Conservation (phyloP, 2,329 filamentous ascomycete species). For the Nemania diffusa region DNA sequence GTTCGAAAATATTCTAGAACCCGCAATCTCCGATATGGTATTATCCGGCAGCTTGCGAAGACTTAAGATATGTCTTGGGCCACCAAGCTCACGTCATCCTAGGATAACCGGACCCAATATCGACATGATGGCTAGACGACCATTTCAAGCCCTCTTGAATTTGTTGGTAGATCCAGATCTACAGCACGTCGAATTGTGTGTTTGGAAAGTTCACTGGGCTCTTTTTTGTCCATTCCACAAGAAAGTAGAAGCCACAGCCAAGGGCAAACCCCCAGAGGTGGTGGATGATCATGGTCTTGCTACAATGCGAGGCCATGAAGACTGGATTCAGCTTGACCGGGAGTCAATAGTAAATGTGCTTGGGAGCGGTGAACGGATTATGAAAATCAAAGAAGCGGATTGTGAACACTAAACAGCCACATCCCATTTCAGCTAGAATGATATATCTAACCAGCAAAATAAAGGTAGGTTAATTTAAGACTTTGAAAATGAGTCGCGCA, state of each 20-base stretch:
- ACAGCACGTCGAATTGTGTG: slow-evolving; percentile 52
- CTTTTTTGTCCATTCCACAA: slow-evolving; percentile 58
- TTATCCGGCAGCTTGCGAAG: slow-evolving; percentile 44
- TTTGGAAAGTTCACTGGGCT: slow-evolving; percentile 51
- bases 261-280: slow-evolving; percentile 33
- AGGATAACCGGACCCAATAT: slow-evolving; percentile 32
- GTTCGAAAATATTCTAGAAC: slow-evolving; percentile 45
- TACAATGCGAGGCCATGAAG: slow-evolving; percentile 34
- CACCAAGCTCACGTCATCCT: slow-evolving; percentile 36
- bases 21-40: slow-evolving; percentile 48
- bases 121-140: slow-evolving; percentile 39
- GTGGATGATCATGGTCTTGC: slow-evolving; percentile 39
- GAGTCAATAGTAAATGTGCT: slow-evolving; percentile 26
- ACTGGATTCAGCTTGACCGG: slow-evolving; percentile 36
- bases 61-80: slow-evolving; percentile 42
- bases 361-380: slow-evolving; percentile 23
- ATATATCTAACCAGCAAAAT: neutral
- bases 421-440: neutral
- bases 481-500: neutral
- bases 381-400: slow-evolving; percentile 30
- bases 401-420: slow-evolving; percentile 3
- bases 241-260: slow-evolving; percentile 21
- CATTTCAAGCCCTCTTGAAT: slow-evolving; percentile 53
- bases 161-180: slow-evolving; percentile 60
- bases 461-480: neutral